These are phyloP conservation scores for Crotalaria pallida DNA, from an alignment of 306 rosid genomes.

Conservation along the genomic window DNA sequence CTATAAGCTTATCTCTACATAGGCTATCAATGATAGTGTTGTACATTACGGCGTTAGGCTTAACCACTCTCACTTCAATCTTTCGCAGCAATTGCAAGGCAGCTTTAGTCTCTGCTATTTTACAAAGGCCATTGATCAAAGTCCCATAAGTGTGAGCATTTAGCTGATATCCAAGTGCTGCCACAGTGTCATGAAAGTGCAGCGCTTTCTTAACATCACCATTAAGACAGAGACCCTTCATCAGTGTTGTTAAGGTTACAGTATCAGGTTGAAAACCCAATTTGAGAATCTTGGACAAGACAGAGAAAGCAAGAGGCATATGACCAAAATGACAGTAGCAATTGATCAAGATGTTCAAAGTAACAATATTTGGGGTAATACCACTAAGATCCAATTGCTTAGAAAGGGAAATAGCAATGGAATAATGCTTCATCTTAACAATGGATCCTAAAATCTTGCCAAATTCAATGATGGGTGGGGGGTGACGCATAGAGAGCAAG, in stretches of 20 bases:
- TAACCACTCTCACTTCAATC: background rate
- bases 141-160: background rate
- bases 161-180: background rate
- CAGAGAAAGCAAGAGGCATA: background rate
- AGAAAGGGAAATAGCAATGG: slow-evolving; percentile 4
- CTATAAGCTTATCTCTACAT: background rate
- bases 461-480: background rate
- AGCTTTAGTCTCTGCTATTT: background rate
- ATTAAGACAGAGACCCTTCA: background rate
- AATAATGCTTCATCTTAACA: background rate
- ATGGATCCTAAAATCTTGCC: background rate
- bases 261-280: background rate
- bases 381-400: background rate
- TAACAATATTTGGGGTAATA: background rate
- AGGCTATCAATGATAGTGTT: background rate
- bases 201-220: background rate
- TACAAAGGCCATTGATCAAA: background rate
- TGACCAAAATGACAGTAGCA: background rate
- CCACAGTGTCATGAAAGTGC: background rate
- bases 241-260: background rate
- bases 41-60: background rate
- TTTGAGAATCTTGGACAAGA: background rate
- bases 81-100: background rate
- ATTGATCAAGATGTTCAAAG: background rate
- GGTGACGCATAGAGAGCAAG: background rate